A percentile compares a stretch with the other conserved stretches of the same genome.
Evolutionary conservation across 2,329 filamentous ascomycete genomes (phyloP).

Genomic region (Monosporascus sp.): DNA sequence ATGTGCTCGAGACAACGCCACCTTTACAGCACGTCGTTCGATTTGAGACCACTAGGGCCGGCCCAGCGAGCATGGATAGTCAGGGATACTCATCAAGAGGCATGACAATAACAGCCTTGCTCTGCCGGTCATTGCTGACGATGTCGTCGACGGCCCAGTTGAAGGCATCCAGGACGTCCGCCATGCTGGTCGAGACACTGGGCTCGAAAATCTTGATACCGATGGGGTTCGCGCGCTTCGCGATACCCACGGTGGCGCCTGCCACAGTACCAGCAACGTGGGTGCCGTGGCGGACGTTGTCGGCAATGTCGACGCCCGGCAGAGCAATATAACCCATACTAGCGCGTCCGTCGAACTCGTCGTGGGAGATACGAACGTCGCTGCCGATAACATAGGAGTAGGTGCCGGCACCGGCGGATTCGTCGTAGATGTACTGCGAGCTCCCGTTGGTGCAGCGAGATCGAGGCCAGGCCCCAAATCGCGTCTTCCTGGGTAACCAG

Average conservation of each 20-base stretch:
- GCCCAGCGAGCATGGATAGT: no score
- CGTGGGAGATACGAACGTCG: slow-evolving; percentile 42
- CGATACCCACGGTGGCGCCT: slow-evolving; percentile 11
- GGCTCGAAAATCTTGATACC: neutral
- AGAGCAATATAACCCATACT: slow-evolving; percentile 25
- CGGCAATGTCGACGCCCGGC: slow-evolving; percentile 20
- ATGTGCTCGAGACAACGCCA: neutral
- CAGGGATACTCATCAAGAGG: neutral
- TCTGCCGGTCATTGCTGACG: neutral
- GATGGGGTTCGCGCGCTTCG: neutral
- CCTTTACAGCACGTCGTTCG: neutral
- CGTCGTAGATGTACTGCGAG: slow-evolving; percentile 37
- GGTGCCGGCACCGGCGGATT: slow-evolving; percentile 32
- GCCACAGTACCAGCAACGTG: slow-evolving; percentile 42
- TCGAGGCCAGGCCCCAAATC: slow-evolving; percentile 40
- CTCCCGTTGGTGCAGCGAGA: slow-evolving; percentile 33
- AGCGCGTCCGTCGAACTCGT: slow-evolving; percentile 37
- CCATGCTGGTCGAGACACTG: neutral
- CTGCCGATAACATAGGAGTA: slow-evolving; percentile 52
- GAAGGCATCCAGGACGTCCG: neutral
- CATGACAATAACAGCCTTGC: neutral
- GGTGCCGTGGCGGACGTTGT: slow-evolving; percentile 40
- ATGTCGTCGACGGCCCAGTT: neutral
- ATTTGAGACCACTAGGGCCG: no score
- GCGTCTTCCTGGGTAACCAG: slow-evolving; percentile 29